Base-by-base conservation (phyloP, 225 moss, liverwort and hornwort genomes). In the Ulota crispa region DNA sequence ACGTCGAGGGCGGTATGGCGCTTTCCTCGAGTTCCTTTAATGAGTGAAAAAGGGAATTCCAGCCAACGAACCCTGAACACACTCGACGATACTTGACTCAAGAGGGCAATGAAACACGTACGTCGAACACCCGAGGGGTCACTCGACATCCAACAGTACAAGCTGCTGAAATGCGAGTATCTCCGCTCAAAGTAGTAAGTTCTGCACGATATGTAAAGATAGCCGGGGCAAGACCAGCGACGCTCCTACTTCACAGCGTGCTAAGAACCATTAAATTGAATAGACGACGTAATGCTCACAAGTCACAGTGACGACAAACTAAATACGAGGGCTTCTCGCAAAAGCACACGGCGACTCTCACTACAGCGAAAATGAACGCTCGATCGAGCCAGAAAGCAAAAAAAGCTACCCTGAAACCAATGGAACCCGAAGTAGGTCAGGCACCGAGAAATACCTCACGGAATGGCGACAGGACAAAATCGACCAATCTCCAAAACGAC, bases 381-480 rank as follows among this genome's bases (percentile, higher is more conserved):
- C 24, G 80, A 85, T 68, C 66, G 66, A 77, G 47, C 45, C 85
- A 60, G 72, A 81, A 77, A 73, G 42, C 52, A 21, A 24, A 12
- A 10, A 57, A 12, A 14, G 50, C 30, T 30, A 67, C 57, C 43
- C 2, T 3, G 28, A 78, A 28, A 39, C 30, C 54, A 60, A 73
- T 50, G 39, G 52, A 39, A 39, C 42, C 55, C 26, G 27, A 6
- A 57, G 24, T 16, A 69, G 50, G 69, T 41, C 32, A 10, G 7
- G 32, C 53, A 59, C n/a, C 57, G 37, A 27, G 39, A 77, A n/a
- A 24, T 9, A 59, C 77, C 64, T 55, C 64, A 76, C 55, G 15
- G 21, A 77, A 24, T 59, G 54, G 30, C 18, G 11, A 45, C 55
- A 55, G 39, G 20, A 27, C 43, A 26, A 32, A 16, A 70, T 30